Base-by-base conservation (phyloP, 345 rosid genomes). In the Raphanus sativus region DNA sequence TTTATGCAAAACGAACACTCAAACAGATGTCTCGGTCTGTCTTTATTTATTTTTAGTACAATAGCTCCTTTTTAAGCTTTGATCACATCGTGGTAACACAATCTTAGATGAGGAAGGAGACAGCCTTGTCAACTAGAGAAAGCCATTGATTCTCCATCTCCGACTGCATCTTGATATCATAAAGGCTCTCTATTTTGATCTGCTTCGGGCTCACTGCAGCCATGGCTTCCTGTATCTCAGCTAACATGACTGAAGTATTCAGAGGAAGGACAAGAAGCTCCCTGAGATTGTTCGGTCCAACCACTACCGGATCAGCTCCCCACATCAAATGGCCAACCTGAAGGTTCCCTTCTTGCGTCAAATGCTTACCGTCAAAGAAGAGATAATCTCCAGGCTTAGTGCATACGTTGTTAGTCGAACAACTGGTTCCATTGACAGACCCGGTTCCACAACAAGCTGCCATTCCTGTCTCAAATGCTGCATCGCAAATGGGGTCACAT, bases 381-480 rank as follows among this genome's bases (percentile, higher is more conserved):
- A 78, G 16, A 12, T 84, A 81, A 15, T 71, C 81, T 15, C 67
- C 71, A 13, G 78, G 84, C 11, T 75, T 64, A 3, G 72, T 25
- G 21, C 86, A 84, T 25, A 81, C 34, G 2, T 17, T 60, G 26
- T 28, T 29, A 5, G 34, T 3, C 0, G 72, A 2, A 2, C 84
- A 84, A 29, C 63, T 77, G 0, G 2, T 70, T 32, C 81, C 84
- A 0, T 82, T 84, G 32, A 62, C 33, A 9, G 76, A 12, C 2
- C 86, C 86, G 2, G 68, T 71, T 28, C 86, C 84, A 16, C 86
- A 84, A 72, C 84, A 84, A 32, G 84, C 86, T 36, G 75, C 70
- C 0, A 8, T 7, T 16, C 76, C 86, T 30, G 62, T 68, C 67
- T 64, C 34, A 15, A 80, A 80, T 11, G 77, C 84, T 81, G 70